These are phyloP conservation scores for Metarhizium sp. DNA, from an alignment of 2,329 filamentous ascomycete genomes.

Conservation along the genomic window DNA sequence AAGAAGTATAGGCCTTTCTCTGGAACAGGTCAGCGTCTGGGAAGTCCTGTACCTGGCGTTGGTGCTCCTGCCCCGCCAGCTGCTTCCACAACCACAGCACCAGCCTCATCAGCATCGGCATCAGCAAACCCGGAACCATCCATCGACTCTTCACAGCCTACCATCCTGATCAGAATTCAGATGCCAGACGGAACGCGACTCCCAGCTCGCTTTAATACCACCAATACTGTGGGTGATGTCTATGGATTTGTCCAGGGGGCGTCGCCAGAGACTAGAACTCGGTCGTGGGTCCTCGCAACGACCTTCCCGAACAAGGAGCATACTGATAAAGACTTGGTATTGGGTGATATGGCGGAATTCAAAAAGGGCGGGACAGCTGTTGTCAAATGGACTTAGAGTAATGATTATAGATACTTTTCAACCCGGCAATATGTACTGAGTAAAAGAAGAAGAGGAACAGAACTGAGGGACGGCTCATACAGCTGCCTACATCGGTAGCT, in stretches of 20 bases:
- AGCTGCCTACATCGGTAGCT: background rate
- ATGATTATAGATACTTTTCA: background rate
- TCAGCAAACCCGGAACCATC: slow-evolving; percentile 21
- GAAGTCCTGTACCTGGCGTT: slow-evolving; percentile 64
- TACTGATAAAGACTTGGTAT: slow-evolving; percentile 50
- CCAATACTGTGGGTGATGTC: slow-evolving; percentile 67
- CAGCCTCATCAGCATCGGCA: slow-evolving; percentile 24
- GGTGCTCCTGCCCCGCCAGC: slow-evolving; percentile 11
- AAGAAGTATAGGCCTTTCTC: slow-evolving; percentile 69
- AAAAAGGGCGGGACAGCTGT: slow-evolving; percentile 57
- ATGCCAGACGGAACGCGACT: slow-evolving; percentile 69
- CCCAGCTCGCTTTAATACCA: slow-evolving; percentile 73
- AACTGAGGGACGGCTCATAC: background rate
- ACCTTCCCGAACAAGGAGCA: slow-evolving; percentile 80
- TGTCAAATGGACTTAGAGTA: slow-evolving; percentile 44
- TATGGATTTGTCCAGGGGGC: slow-evolving; percentile 66
- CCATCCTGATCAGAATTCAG: slow-evolving; percentile 63
- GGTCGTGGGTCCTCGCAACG: slow-evolving; percentile 68
- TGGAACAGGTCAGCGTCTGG: slow-evolving; percentile 63
- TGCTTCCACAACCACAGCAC: slow-evolving; percentile 19
- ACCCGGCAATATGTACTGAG: background rate
- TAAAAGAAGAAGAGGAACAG: background rate
- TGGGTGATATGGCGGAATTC: slow-evolving; percentile 55
- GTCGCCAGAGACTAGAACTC: slow-evolving; percentile 42
- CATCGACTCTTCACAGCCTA: slow-evolving; percentile 59